Conservation (phyloP, 805 yeast species). For the Starmerella powellii region DNA sequence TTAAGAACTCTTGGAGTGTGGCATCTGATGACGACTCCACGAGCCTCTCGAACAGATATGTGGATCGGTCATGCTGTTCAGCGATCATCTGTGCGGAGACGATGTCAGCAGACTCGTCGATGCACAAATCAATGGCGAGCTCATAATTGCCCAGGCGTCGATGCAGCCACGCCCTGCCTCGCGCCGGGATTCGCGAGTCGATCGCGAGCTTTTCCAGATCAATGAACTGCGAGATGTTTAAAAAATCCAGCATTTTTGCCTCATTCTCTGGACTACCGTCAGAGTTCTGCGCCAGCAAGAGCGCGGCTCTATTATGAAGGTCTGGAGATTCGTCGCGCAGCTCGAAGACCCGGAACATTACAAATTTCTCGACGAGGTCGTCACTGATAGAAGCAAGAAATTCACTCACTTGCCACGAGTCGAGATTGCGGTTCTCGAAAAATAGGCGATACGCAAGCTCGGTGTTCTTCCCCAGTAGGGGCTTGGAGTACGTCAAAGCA, state of each 20-base stretch:
- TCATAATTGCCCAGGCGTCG: slow-evolving; percentile 48
- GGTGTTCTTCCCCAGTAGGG: slow-evolving; percentile 36
- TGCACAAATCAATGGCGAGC: slow-evolving; percentile 50
- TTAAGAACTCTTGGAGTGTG: slow-evolving; percentile 3
- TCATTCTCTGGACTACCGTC: neutral
- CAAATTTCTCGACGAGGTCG: slow-evolving; percentile 10
- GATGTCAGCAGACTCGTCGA: slow-evolving; percentile 42
- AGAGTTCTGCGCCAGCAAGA: slow-evolving; percentile 2
- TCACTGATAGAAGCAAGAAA: neutral
- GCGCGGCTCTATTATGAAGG: slow-evolving; percentile 13
- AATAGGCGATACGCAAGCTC: slow-evolving; percentile 42
- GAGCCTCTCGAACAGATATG: slow-evolving; percentile 15
- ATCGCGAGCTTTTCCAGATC: slow-evolving; percentile 3
- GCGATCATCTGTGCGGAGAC: slow-evolving; percentile 53
- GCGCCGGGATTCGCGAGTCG: slow-evolving; percentile 2
- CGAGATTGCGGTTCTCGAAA: slow-evolving; percentile 36
- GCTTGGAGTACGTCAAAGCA: slow-evolving; percentile 44
- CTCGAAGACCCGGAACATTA: slow-evolving; percentile 1
- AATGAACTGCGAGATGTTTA: neutral
- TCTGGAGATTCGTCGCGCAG: slow-evolving; percentile 1
- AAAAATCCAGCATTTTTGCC: slow-evolving; percentile 1
- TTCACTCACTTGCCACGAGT: slow-evolving; percentile 16
- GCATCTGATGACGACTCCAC: no score
- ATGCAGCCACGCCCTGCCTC: slow-evolving; percentile 45
- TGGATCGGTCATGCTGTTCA: slow-evolving; percentile 27